phyloP scores from a whole-genome alignment of 108 stramenopile genomes.

The Pseudonitzschia multistriata region DNA sequence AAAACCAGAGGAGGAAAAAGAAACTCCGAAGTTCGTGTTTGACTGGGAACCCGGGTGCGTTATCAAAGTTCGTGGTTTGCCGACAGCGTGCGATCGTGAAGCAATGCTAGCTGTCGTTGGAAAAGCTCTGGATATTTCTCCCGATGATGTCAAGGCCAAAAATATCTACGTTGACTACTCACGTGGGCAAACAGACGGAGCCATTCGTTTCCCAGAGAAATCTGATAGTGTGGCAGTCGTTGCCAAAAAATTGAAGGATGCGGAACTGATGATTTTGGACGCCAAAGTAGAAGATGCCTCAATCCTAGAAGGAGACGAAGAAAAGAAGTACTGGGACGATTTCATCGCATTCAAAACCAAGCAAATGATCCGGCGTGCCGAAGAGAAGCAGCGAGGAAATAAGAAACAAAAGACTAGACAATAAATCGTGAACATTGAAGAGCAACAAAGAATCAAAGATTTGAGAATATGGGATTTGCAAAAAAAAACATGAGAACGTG shows the following conservation, averaged over 20 bases:
- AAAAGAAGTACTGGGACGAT: conserved; percentile 78
- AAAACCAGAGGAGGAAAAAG: conserved; percentile 25
- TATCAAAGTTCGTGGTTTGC: conserved; percentile 66
- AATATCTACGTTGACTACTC: conserved; percentile 84
- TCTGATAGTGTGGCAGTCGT: conserved; percentile 51
- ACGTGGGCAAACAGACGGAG: conserved; percentile 65
- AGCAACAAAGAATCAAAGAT: background rate
- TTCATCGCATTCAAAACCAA: conserved; percentile 76
- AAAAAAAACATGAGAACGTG: too few relatives aligned
- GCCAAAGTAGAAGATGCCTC: conserved; percentile 58
- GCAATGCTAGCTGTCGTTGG: conserved; percentile 61
- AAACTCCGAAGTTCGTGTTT: conserved; percentile 43
- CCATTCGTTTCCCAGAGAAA: conserved; percentile 68
- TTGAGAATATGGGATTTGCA: too few relatives aligned
- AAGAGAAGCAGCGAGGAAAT: conserved; percentile 43
- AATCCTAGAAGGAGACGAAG: conserved; percentile 82
- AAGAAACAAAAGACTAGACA: conserved; percentile 11
- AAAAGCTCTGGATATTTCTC: conserved; percentile 46
- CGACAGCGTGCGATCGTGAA: conserved; percentile 75
- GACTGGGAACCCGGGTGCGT: conserved; percentile 86
- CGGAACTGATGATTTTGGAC: conserved; percentile 58
- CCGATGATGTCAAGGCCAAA: conserved; percentile 60
- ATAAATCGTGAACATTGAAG: background rate
- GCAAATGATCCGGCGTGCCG: conserved; percentile 51
- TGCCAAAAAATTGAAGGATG: conserved; percentile 58